Evolutionary conservation across 2,329 filamentous ascomycete species (phyloP).

Genomic region (Zymoseptoria passerinii): DNA sequence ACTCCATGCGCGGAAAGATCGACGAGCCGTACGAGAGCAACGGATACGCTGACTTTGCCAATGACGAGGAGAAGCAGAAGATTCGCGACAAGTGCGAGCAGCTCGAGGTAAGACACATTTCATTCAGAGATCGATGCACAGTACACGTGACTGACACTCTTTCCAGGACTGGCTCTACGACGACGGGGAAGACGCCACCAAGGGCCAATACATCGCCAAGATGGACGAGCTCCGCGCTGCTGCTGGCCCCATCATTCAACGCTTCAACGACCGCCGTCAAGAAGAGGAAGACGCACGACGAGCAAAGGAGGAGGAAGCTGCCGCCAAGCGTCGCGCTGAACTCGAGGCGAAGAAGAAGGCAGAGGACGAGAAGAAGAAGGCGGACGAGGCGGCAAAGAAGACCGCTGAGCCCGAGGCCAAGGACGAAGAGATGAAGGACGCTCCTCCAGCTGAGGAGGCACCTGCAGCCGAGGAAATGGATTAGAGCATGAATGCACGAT

Average conservation of each 20-base stretch:
- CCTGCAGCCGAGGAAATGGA: constrained; percentile 25
- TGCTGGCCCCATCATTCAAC: constrained; percentile 84
- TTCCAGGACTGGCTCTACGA: constrained; percentile 96
- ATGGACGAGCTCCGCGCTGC: constrained; percentile 89
- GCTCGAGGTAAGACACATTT: constrained; percentile 62
- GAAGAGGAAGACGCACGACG: constrained; percentile 68
- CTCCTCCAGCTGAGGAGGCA: constrained; percentile 31
- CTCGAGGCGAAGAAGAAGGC: constrained; percentile 69
- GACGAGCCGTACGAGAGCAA: constrained; percentile 64
- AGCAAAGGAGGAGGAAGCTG: constrained; percentile 57
- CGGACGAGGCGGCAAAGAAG: constrained; percentile 37
- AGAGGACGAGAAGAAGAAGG: constrained; percentile 57
- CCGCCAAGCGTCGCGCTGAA: constrained; percentile 54
- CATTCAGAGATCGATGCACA: background rate
- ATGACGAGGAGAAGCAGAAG: constrained; percentile 84
- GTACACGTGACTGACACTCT: constrained; percentile 3
- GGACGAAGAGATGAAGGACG: constrained; percentile 55
- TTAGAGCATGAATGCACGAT: constrained; percentile 2
- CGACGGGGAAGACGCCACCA: constrained; percentile 87
- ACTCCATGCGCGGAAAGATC: constrained; percentile 91
- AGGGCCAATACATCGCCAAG: constrained; percentile 90
- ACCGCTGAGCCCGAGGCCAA: constrained; percentile 35
- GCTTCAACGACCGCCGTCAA: constrained; percentile 91
- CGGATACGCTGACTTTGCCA: constrained; percentile 63
- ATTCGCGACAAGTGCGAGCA: constrained; percentile 74